Conservation (phyloP, 2,329 filamentous ascomycete genomes). For the Shiraia bambusicola region DNA sequence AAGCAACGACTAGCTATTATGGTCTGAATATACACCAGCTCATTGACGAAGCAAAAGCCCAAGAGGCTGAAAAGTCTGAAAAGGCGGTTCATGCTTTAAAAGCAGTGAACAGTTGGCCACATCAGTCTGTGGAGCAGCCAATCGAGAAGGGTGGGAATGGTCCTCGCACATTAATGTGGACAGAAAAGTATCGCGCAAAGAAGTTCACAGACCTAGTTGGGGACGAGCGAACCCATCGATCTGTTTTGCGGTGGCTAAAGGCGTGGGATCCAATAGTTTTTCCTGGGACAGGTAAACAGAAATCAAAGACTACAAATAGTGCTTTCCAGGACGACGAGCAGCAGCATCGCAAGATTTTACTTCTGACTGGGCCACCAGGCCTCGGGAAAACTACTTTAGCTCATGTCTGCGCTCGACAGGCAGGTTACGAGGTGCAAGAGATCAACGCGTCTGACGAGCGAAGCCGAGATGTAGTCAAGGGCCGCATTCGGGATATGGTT, state of each 20-base stretch:
- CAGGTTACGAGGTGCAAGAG: slow-evolving; percentile 93
- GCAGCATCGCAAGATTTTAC: slow-evolving; percentile 80
- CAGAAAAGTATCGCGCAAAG: slow-evolving; percentile 91
- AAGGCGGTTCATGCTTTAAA: slow-evolving; percentile 15
- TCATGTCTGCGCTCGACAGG: slow-evolving; percentile 92
- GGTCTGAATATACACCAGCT: slow-evolving; percentile 88
- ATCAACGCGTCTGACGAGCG: slow-evolving; percentile 98
- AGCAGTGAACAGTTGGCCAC: slow-evolving; percentile 25
- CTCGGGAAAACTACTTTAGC: slow-evolving; percentile 94
- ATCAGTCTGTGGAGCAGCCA: slow-evolving; percentile 44
- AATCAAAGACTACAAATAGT: slow-evolving; percentile 49
- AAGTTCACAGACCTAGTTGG: slow-evolving; percentile 93
- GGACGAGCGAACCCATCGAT: slow-evolving; percentile 88
- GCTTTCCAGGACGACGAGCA: slow-evolving; percentile 66
- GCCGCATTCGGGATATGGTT: slow-evolving; percentile 85
- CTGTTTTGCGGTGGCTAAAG: slow-evolving; percentile 91
- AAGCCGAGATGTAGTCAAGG: slow-evolving; percentile 84
- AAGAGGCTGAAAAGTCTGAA: slow-evolving; percentile 50
- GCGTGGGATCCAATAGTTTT: slow-evolving; percentile 93
- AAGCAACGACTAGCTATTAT: slow-evolving; percentile 78
- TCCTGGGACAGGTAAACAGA: slow-evolving; percentile 68
- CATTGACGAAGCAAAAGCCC: slow-evolving; percentile 68
- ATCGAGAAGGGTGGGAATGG: slow-evolving; percentile 28
- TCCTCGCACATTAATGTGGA: slow-evolving; percentile 71
- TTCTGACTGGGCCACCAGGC: slow-evolving; percentile 88